phyloP scores from a whole-genome alignment of 2,329 filamentous ascomycete species.

The Huntiella abstrusa region DNA sequence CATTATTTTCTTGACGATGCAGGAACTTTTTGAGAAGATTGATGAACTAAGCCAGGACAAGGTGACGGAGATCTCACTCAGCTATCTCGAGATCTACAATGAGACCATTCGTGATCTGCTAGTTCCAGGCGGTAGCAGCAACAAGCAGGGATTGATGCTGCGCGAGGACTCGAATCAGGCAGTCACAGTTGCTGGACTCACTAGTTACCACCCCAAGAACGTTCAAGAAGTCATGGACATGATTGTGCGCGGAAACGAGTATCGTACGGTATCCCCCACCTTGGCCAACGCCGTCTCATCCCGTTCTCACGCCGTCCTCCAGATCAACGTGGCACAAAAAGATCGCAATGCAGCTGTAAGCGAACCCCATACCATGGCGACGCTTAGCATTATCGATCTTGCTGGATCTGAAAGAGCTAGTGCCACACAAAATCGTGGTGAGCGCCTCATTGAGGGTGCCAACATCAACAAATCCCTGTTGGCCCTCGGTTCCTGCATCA shows the following conservation, averaged over 20 bases:
- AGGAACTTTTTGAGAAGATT: conserved; percentile 94
- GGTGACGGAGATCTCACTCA: conserved; percentile 73
- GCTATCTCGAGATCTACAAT: conserved; percentile 97
- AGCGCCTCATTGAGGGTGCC: conserved; percentile 77
- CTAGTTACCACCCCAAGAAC: conserved; percentile 75
- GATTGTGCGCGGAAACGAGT: conserved; percentile 87
- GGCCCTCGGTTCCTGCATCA: conserved; percentile 91
- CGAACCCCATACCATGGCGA: conserved; percentile 95
- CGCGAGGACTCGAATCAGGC: conserved; percentile 87
- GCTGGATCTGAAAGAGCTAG: conserved; percentile 91
- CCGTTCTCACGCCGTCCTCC: conserved; percentile 86
- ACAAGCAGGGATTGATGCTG: conserved; percentile 72
- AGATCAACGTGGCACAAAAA: conserved; percentile 90
- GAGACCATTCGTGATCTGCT: conserved; percentile 93
- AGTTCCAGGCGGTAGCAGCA: conserved; percentile 43
- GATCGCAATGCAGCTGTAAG: conserved; percentile 82
- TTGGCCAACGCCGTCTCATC: conserved; percentile 96
- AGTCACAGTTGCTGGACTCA: conserved; percentile 77
- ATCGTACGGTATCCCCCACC: conserved; percentile 87
- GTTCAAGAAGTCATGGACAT: conserved; percentile 99
- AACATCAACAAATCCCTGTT: conserved; percentile 99
- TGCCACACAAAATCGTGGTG: conserved; percentile 89
- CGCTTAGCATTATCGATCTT: conserved; percentile 91
- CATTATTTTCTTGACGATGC: conserved; percentile 98
- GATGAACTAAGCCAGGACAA: conserved; percentile 73